Conservation (phyloP, 1,139 yeast species). For the Debaryomyces coudertii region DNA sequence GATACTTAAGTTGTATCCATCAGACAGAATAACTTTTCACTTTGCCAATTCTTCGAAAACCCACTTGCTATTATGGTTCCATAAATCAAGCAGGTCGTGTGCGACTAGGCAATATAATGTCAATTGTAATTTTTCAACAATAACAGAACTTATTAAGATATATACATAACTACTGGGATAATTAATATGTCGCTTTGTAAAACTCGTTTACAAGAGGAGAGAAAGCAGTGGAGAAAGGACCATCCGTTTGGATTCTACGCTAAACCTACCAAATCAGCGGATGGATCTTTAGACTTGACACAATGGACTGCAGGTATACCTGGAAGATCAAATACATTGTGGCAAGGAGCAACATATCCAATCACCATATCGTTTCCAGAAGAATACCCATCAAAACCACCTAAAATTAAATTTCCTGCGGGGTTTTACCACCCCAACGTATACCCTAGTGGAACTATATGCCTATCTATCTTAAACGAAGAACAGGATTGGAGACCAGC, state of each 20-base stretch:
- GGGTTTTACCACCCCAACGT: constrained; percentile 96
- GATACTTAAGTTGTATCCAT: too few relatives aligned
- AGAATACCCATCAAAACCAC: constrained; percentile 96
- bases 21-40: too few relatives aligned
- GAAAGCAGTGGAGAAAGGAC: constrained; percentile 97
- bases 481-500: constrained; percentile 99
- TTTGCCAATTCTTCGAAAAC: background rate
- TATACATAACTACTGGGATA: background rate
- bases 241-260: constrained; percentile 98
- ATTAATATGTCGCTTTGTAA: constrained; percentile 57
- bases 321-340: constrained; percentile 81
- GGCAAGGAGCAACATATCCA: constrained; percentile 93
- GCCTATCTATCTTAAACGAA: constrained; percentile 90
- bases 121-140: background rate
- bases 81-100: background rate
- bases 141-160: background rate
- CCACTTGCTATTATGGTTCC: background rate
- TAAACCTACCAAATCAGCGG: constrained; percentile 74
- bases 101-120: background rate
- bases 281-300: constrained; percentile 83
- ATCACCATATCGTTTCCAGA: constrained; percentile 79
- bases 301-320: constrained; percentile 96
- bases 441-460: constrained; percentile 94
- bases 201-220: constrained; percentile 81
- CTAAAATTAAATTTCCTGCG: constrained; percentile 84